phyloP scores from a whole-genome alignment of 441 rosid genomes.

The Jatropha podagrica region DNA sequence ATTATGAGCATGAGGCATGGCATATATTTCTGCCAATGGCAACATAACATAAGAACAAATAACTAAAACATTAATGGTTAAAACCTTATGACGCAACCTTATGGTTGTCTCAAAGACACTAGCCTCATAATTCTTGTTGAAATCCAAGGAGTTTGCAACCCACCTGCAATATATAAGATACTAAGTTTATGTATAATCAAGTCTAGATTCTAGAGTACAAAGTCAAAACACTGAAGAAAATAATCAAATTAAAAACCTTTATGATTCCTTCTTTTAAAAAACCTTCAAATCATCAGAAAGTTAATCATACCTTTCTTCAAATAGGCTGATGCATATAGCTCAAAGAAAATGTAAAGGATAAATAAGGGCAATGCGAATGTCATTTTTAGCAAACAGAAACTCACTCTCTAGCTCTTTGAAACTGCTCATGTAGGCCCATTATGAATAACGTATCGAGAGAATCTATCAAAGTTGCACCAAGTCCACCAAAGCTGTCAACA shows the following conservation, averaged over 20 bases:
- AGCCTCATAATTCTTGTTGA: conserved; percentile 87
- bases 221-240: not conserved
- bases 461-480: conserved; percentile 94
- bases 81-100: conserved; percentile 90
- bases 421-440: conserved; percentile 92
- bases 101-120: conserved; percentile 99
- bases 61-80: conserved; percentile 23
- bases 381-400: conserved; percentile 28
- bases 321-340: not conserved
- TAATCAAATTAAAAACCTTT: not conserved
- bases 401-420: conserved; percentile 93
- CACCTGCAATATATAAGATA: conserved; percentile 59
- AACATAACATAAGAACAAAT: conserved; percentile 14
- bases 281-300: not conserved
- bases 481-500: conserved; percentile 91
- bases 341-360: not conserved
- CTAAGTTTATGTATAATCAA: not conserved
- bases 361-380: not conserved
- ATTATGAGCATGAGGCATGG: conserved; percentile 2
- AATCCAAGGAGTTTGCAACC: conserved; percentile 88
- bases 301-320: not conserved
- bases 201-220: not conserved
- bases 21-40: not conserved
- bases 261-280: not conserved
- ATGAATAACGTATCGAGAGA: conserved; percentile 89